Evolutionary conservation across 1,284 basidiomycete genomes (phyloP), one percentile per base, ranked within the genome.

Genomic region (Coniophora puteana): DNA sequence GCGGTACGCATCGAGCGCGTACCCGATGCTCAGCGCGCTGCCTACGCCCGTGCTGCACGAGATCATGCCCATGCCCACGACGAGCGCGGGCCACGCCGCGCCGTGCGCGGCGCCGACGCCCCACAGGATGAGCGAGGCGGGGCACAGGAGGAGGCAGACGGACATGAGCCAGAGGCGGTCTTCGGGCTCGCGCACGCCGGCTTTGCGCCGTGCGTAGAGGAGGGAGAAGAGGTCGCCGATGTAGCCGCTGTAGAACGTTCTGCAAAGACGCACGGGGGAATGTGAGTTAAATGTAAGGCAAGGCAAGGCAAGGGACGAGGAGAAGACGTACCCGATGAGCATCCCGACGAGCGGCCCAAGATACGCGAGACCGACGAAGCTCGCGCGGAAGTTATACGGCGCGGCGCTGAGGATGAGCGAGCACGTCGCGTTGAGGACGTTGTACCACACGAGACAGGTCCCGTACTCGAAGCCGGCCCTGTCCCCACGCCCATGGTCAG

Each of bases 31-130:
- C 11, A 49, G 31, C 11, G 48, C 27, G 6, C 48, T 46, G 8
- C 48, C 48, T n/a, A 49, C 49, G 4, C 48, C 48, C 4, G 48
- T 49, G 18, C 47, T 49, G 32, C 48, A 49, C 33, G 48, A 49
- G 20, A 49, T 49, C 22, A 49, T 49, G 13, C 47, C 48, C 48
- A 49, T 49, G 8, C 48, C 47, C 17, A 49, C 17, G 25, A 49
- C 48, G 29, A 49, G 22, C 4, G 43, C 48, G 4, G 36, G 24
- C 47, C 48, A 49, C 16, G 27, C 28, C 3, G 49, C 40, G 11
- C 43, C 47, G 23, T 36, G 49, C 14, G 48, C 45, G 11, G 48
- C 48, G 12, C 48, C 48, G 12, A 49, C 47, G 20, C 48, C 48
- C 48, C 48, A 49, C 24, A 49, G 47, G n/a, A 49, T 43, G 6